Evolutionary conservation across 2,329 filamentous ascomycete genomes (phyloP), one percentile per base, ranked within the genome.

Genomic region (Aspergillus tubingensis): DNA sequence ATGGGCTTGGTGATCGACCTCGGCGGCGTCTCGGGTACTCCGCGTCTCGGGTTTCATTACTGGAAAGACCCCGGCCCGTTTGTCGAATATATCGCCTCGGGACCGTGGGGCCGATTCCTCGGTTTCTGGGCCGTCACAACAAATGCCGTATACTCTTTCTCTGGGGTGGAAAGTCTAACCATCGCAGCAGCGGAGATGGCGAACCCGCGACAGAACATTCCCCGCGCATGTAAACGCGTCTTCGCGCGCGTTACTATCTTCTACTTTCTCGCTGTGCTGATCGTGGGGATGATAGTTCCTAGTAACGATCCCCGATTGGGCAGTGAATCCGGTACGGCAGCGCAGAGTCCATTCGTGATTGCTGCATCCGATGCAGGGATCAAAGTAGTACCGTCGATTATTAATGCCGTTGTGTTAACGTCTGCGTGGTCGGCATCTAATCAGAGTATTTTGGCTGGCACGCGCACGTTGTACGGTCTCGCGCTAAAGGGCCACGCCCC

Each of bases 331-430:
- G 64, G 62, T 1, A 80, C 67, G 69, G 72, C 74, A 8, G 61
- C 69, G 2, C 62, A 65, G 19, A 79, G 76, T 49, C 88, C 88
- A 10, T 91, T 88, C 68, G 89, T 93, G 61, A 90, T 92, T 63
- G 90, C 89, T 17, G 86, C 88, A 39, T 81, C 83, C 10, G 83
- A 85, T 30, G 90, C 89, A 2, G 86, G 88, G 0, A 87, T 92
- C 59, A 81, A 80, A 4, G 87, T 83, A 6, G 83, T 92, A 4
- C 88, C 89, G 0, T 86, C 86, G 5, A 84, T 93, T 57, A 87
- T 93, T 75, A 94, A 94, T 72, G 90, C 89, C 38, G 81, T 92
- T 25, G 88, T 93, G 66, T 82, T 92, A 65, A 90, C 87, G 0
- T 89, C 88, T 0, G 89, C 88, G 0, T 88, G 86, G 76, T 91